Evolutionary conservation across 371 early-diverging fungal genomes (phyloP).

Genomic region (Apophysomyces variabilis): DNA sequence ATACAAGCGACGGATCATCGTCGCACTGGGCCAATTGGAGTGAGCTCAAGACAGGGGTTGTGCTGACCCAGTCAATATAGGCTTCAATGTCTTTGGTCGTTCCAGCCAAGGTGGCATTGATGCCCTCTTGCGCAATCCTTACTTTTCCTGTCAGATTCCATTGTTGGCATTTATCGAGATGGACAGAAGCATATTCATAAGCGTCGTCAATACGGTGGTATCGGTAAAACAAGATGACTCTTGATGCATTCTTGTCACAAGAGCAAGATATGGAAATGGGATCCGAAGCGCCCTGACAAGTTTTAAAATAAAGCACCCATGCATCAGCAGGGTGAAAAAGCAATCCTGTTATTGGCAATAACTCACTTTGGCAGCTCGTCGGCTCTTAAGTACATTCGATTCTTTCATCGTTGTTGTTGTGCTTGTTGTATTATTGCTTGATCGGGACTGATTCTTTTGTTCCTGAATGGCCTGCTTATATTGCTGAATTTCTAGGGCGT

Average conservation of each 20-base stretch:
- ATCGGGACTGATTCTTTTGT: not conserved
- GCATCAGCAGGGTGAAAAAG: too few relatives aligned
- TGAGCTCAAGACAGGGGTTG: conserved; percentile 16
- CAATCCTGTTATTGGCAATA: too few relatives aligned
- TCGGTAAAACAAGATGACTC: conserved; percentile 68
- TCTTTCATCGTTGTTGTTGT: not conserved
- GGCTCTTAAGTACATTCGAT: not conserved
- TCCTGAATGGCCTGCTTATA: conserved; percentile 10
- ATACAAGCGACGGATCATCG: conserved; percentile 3
- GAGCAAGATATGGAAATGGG: conserved; percentile 39
- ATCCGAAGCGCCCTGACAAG: conserved; percentile 45
- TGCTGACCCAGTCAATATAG: conserved; percentile 53
- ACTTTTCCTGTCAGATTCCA: conserved; percentile 66
- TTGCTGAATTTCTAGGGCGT: conserved; percentile 16
- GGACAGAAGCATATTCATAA: conserved; percentile 42
- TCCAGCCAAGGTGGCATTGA: conserved; percentile 74
- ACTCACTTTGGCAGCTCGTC: conserved; percentile 21
- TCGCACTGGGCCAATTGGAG: conserved; percentile 6
- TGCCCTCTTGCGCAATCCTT: conserved; percentile 65
- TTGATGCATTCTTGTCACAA: conserved; percentile 29
- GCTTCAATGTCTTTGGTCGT: conserved; percentile 35
- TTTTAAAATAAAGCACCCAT: conserved; percentile 14
- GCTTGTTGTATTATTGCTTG: not conserved
- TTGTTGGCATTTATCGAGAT: conserved; percentile 38
- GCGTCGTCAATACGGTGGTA: conserved; percentile 53